A percentile compares a stretch with the other conserved stretches of the same genome.
phyloP scores from a whole-genome alignment of 2,329 filamentous ascomycete genomes.

The Colletotrichum sp. region DNA sequence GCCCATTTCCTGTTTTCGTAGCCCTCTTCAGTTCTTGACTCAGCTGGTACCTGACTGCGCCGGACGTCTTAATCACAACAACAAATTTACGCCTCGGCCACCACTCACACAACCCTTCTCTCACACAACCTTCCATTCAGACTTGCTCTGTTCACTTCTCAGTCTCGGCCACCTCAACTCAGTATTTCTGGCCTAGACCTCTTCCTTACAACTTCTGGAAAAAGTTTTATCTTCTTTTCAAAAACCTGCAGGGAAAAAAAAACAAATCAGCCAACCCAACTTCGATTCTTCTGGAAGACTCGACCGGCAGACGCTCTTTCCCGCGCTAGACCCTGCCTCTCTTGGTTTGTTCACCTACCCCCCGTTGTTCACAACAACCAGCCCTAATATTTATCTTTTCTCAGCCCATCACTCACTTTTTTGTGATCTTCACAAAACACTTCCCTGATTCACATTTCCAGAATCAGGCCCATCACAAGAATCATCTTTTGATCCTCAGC shows the following conservation, averaged over 20 bases:
- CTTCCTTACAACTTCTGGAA: not conserved
- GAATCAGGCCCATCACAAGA: not conserved
- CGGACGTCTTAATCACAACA: conserved; percentile 8
- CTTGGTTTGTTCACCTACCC: conserved; percentile 3
- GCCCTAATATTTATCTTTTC: not conserved
- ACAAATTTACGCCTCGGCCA: not conserved
- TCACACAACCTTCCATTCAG: not conserved
- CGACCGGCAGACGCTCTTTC: not conserved
- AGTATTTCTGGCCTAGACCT: not conserved
- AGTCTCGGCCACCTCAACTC: not conserved
- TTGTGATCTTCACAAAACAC: not conserved
- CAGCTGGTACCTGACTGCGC: conserved; percentile 21
- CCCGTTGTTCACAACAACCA: not conserved
- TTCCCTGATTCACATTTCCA: not conserved
- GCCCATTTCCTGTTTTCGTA: not conserved
- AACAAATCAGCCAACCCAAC: not conserved
- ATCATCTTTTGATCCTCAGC: not conserved
- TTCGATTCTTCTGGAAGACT: conserved; percentile 19
- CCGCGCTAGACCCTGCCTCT: not conserved
- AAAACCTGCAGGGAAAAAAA: not conserved
- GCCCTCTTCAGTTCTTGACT: conserved; percentile 20
- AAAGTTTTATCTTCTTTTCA: not conserved
- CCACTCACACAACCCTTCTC: not conserved
- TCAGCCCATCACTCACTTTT: not conserved
- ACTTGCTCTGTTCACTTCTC: not conserved